phyloP scores from a whole-genome alignment of 371 early-diverging fungal genomes.

The Choanephora cucurbitarum region DNA sequence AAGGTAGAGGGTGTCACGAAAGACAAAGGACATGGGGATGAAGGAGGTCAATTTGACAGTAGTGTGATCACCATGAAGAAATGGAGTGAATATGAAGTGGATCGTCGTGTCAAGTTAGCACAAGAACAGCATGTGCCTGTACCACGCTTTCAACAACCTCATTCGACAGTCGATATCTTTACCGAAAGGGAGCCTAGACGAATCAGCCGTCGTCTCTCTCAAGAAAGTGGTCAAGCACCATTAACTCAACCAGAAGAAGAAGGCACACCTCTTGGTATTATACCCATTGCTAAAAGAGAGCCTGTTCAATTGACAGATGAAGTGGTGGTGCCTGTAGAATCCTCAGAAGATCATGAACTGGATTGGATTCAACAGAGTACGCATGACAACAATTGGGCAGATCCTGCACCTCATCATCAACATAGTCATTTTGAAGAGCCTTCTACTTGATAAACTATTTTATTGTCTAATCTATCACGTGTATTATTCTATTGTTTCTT shows the following conservation, averaged over 20 bases:
- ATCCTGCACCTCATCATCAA: slow-evolving; percentile 31
- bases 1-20: slow-evolving; percentile 74
- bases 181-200: slow-evolving; percentile 18
- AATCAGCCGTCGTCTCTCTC: slow-evolving; percentile 23
- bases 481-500: not conserved
- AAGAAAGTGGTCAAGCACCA: slow-evolving; percentile 36
- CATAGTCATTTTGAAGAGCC: slow-evolving; percentile 9
- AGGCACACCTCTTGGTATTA: slow-evolving; percentile 12
- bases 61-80: slow-evolving; percentile 66
- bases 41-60: slow-evolving; percentile 67
- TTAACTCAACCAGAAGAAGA: slow-evolving; percentile 22
- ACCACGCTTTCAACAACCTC: slow-evolving; percentile 21
- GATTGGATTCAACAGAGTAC: slow-evolving; percentile 29
- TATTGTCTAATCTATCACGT: not conserved
- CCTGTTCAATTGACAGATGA: slow-evolving; percentile 3
- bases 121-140: slow-evolving; percentile 22
- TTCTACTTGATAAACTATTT: not conserved
- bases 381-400: slow-evolving; percentile 28
- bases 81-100: slow-evolving; percentile 71
- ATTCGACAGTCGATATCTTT: slow-evolving; percentile 24
- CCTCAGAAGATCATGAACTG: slow-evolving; percentile 11
- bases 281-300: not conserved
- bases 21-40: slow-evolving; percentile 53
- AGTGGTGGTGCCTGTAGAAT: too few species aligned
- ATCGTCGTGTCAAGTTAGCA: slow-evolving; percentile 37